Evolutionary conservation across 208 protist species (phyloP), one percentile per base, ranked within the genome.

Genomic region (Leishmania turanica): DNA sequence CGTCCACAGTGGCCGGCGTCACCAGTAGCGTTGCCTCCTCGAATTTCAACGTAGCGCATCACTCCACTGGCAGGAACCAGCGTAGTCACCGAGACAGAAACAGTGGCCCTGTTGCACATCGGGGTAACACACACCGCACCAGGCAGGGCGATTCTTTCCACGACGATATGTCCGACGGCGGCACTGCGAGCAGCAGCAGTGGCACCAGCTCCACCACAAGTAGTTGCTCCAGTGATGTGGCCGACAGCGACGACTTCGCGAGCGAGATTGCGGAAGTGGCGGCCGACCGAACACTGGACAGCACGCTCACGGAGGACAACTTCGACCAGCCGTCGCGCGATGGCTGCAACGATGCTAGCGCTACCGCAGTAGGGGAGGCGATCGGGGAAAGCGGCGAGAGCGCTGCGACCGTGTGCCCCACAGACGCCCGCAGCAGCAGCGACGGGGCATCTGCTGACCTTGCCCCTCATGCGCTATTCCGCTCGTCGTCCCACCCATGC

Each of bases 271-370:
- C 13, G 31, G 42, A 47, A 19, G 64, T 13, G 27, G 75, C 47
- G 72, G 47, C 13, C 15, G 77, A 85, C 54, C 62, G 56, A n/a
- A 75, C 73, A 62, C 42, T 82, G 51, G 71, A 79, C 72, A 82
- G 77, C 74, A 76, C 73, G 7, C 27, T 78, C 4, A 82, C 77
- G 56, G 82, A 81, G 62, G 77, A 77, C 34, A 79, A 68, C 47
- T 53, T 45, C 17, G 82, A 76, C 13, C 21, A 69, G 49, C 45
- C 76, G 42, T n/a, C 37, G 56, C 40, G 56, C 74, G 51, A 66
- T 31, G 74, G 42, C 74, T 13, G 74, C 27, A 76, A 76, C 72
- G 51, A 76, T 21, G 51, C 72, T 27, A 62, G n/a, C 72, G 72
- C 62, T 51, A 54, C 27, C 31, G 69, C 40, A 19, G 9, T 54